A percentile compares a stretch with the other conserved stretches of the same genome.
Conservation (phyloP, 140 eudicot genomes). For the Bidens hawaiensis region DNA sequence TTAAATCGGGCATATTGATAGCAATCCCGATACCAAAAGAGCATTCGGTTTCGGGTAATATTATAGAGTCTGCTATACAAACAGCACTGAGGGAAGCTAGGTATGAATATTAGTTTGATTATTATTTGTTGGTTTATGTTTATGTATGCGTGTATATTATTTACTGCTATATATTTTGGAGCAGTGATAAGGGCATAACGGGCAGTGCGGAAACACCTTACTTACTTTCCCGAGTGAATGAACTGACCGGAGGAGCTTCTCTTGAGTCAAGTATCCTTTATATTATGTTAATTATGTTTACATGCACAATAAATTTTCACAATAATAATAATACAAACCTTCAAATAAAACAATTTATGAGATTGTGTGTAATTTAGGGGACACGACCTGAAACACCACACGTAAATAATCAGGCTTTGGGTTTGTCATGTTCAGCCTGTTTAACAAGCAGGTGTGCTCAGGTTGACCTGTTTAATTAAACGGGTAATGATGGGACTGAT, state of each 20-base stretch:
- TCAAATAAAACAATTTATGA: neutral
- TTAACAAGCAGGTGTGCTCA: too few relatives aligned
- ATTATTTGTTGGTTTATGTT: too few relatives aligned
- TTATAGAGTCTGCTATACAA: conserved; percentile 87
- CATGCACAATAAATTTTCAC: neutral
- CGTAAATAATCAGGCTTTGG: too few relatives aligned
- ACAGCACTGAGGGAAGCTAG: conserved; percentile 84
- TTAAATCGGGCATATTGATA: conserved; percentile 68
- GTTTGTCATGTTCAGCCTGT: too few relatives aligned
- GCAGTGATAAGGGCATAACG: conserved; percentile 73
- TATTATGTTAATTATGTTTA: neutral
- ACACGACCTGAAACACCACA: too few relatives aligned
- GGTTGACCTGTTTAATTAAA: too few relatives aligned
- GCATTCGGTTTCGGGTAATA: conserved; percentile 82
- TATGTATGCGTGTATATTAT: neutral
- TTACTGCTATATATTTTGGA: conserved; percentile 3
- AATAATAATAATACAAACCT: too few relatives aligned
- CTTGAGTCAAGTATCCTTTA: conserved; percentile 85
- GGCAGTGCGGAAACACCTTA: conserved; percentile 99
- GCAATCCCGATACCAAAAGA: conserved; percentile 87
- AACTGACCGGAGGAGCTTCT: conserved; percentile 93
- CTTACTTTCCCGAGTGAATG: conserved; percentile 80
- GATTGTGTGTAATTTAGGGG: neutral
- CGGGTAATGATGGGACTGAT: too few relatives aligned
- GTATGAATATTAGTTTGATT: conserved; percentile 31